Base-by-base conservation (phyloP, 2,329 filamentous ascomycete genomes). In the Epichloe typhina region DNA sequence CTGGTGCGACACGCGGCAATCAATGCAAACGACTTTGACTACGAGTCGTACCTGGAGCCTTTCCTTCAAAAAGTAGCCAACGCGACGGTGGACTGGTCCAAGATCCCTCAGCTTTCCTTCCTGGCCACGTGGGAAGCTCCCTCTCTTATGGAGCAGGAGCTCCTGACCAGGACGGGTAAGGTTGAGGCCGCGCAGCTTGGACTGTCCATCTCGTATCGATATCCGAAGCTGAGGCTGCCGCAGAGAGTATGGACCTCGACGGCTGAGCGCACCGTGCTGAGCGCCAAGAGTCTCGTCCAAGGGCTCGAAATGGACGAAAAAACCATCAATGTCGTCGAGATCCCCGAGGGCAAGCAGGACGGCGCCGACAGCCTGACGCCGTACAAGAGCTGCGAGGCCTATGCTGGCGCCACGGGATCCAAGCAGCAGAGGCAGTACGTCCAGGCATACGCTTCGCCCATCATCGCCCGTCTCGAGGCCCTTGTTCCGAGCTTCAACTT, bases 331-430 rank as follows among this genome's bases (percentile, higher is more conserved):
- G 69, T 80, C 7, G 71, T 79, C 43, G 69, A 69, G 55, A 67
- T 84, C 48, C 73, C 73, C 54, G 80, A 84, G 61, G 73, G 72
- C 19, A 60, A 76, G 51, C 68, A 80, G 53, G 67, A 73, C 3
- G 80, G 80, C 17, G 81, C 80, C 8, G 70, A 84, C 59, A 72
- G 66, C 45, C 63, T 84, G 55, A 84, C 82, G 1, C 80, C 81
- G 0, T 84, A 85, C 64, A 76, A 79, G 60, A 73, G 73, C 39
- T 86, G 82, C 57, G 78, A 80, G 12, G 77, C 74, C 12, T 86
- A 83, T 62, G 79, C 74, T 43, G 72, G 72, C 1, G 75, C 75
- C 2, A 69, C 71, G 3, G 80, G 80, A 3, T 77, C 74, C 56
- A 66, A 80, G 3, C 73, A 83, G 62, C 72, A 73, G 0, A 57